Evolutionary conservation across 176 grass and related monocot species (phyloP), one percentile per base, ranked within the genome.

Genomic region (Metroxylon sagu): DNA sequence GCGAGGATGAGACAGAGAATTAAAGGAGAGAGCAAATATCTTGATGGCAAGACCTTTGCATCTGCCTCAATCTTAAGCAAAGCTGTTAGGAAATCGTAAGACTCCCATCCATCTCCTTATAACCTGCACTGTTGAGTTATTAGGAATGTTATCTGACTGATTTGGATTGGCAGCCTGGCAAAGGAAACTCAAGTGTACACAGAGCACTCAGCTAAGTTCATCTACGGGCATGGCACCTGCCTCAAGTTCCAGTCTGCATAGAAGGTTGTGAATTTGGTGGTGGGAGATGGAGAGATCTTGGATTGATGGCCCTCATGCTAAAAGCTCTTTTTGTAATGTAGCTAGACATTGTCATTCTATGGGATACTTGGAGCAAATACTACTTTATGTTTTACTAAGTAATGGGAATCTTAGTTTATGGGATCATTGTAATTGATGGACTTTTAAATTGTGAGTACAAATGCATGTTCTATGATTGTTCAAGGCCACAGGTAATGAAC

Each of bases 11-110:
- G 69, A 17, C 57, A 71, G 5, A 29, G 26, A 25, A 71, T 71
- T 18, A 49, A 71, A 52, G 69, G 56, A 16, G 69, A 71, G 8
- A 53, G 31, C 21, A 31, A 49, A 52, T 61, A 61, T 23, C 48
- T 71, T 0, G 69, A 71, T 31, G 69, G 69, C 16, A 61, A 71
- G 25, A 61, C 69, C 49, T 71, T 71, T 19, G 48, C 69, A 15
- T 71, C 69, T 14, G 69, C 57, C 25, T 61, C 69, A 15, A 61
- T 71, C 43, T 61, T 71, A 57, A 71, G 69, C 49, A 71, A 71
- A 61, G 48, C 69, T 71, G 57, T 71, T 5, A 50, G 69, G 26
- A 71, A 71, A 53, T 71, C 69, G 57, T 71, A 31, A 52, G 68
- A 2, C 7, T 60, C 26, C 2, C 4, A 6, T 26, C 19, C 28